Base-by-base conservation (phyloP, 2,329 filamentous ascomycete genomes). In the Phialophora macrospora region DNA sequence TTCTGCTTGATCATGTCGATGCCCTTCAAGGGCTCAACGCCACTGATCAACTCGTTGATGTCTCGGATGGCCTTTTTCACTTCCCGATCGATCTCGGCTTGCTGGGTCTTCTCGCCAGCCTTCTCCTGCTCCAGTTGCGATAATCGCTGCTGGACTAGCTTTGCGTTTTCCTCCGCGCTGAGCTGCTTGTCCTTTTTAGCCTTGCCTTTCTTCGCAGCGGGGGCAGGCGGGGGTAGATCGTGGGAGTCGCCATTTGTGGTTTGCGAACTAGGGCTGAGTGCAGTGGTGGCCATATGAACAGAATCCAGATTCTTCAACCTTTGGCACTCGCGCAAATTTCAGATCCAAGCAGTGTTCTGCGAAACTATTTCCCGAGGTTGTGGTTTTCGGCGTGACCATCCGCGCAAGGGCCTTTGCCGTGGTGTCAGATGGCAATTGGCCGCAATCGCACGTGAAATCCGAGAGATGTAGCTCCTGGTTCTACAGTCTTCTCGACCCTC, bases 51-150 rank as follows among this genome's bases (percentile, higher is more conserved):
- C 73, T 91, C 91, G 71, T 92, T 89, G 55, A 99, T 84, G 76
- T 98, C 95, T 72, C 94, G 88, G 72, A 93, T 97, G 56, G 93
- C 93, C 79, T 94, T 93, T 78, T 93, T 95, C 62, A 97, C 92
- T 82, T 97, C 93, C 71, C 92, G 90, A 79, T 96, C 94, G 77
- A 99, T 97, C 82, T 98, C 95, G 67, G 90, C 87, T 80, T 97
- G 93, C 79, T 97, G 92, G 73, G 96, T 94, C 79, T 96, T 97
- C 77, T 97, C 93, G 66, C 92, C 92, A 11, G 93, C 93, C 57
- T 90, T 91, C 83, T 97, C 93, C 69, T 92, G 90, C 78, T 99
- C 95, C 65, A 99, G 83, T 80, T 98, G 95, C 24, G 93, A 94
- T 76, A 99, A 97, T 75, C 96, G 92, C 68, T 93, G 92, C 69